A percentile compares a stretch with the other conserved stretches of the same genome.
phyloP scores from a whole-genome alignment of 2,329 filamentous ascomycete genomes.

The Ilyonectria sp. region DNA sequence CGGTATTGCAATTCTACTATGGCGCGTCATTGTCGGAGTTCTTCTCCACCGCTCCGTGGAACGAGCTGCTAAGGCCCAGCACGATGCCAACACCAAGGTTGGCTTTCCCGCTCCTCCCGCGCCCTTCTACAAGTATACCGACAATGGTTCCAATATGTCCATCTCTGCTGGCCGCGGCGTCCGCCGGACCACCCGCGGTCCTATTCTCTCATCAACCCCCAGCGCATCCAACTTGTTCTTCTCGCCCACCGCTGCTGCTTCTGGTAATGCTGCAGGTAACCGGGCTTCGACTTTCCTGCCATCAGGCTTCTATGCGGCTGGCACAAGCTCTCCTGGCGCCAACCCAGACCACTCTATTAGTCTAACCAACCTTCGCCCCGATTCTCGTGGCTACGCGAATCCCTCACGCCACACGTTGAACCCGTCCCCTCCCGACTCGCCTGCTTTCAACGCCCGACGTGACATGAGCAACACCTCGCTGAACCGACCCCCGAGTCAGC shows the following conservation, averaged over 20 bases:
- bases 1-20: constrained; percentile 84
- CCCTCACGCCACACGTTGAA: constrained; percentile 60
- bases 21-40: constrained; percentile 91
- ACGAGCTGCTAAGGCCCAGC: constrained; percentile 83
- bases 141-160: constrained; percentile 70
- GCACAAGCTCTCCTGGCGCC: constrained; percentile 65
- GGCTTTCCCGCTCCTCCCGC: constrained; percentile 71
- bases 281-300: constrained; percentile 88
- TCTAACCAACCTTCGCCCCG: constrained; percentile 73
- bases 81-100: constrained; percentile 78
- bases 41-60: constrained; percentile 93
- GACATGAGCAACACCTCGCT: constrained; percentile 76
- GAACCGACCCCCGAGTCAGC: constrained; percentile 72
- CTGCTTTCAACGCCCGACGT: constrained; percentile 64
- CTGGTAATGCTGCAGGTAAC: constrained; percentile 74
- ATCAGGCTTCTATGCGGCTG: constrained; percentile 90
- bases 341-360: constrained; percentile 70
- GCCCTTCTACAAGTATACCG: constrained; percentile 76
- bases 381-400: constrained; percentile 64
- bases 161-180: constrained; percentile 65
- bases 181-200: constrained; percentile 67
- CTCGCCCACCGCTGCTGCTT: constrained; percentile 86
- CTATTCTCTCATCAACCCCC: constrained; percentile 68
- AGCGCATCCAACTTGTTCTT: constrained; percentile 88
- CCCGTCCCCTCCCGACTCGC: constrained; percentile 76